Conservation (phyloP, 768 basidiomycete genomes). For the Floccularia luteovirens region DNA sequence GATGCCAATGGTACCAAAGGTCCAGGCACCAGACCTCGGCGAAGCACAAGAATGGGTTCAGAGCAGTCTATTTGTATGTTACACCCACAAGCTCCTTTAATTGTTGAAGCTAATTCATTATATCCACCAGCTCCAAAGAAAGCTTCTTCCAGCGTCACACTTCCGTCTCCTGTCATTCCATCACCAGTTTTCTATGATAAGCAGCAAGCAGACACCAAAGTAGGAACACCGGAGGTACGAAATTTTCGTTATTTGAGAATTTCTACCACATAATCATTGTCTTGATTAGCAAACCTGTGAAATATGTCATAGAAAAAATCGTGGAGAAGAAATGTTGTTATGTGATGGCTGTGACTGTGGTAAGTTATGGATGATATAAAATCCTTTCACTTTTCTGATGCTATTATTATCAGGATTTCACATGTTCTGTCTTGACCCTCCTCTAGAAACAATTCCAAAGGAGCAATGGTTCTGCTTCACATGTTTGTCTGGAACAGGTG, state of each 20-base stretch:
- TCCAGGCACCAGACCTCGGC: slow-evolving; percentile 33
- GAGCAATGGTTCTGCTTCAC: slow-evolving; percentile 96
- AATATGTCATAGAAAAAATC: slow-evolving; percentile 85
- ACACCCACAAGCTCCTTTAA: slow-evolving; percentile 1
- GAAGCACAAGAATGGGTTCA: slow-evolving; percentile 44
- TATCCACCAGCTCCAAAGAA: slow-evolving; percentile 26
- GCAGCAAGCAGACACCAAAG: slow-evolving; percentile 31
- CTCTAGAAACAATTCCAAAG: slow-evolving; percentile 76
- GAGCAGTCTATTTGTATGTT: slow-evolving; percentile 38
- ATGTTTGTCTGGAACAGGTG: slow-evolving; percentile 86
- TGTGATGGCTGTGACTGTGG: slow-evolving; percentile 41
- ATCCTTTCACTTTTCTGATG: slow-evolving; percentile 5
- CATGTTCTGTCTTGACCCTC: slow-evolving; percentile 94
- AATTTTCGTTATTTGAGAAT: slow-evolving; percentile 18
- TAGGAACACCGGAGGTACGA: slow-evolving; percentile 46
- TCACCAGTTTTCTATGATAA: slow-evolving; percentile 43
- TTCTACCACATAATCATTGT: slow-evolving; percentile 17
- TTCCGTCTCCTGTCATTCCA: slow-evolving; percentile 28
- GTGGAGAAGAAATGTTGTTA: slow-evolving; percentile 86
- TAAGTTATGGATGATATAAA: slow-evolving; percentile 11
- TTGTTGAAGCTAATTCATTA: slow-evolving; percentile 4
- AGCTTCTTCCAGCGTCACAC: slow-evolving; percentile 12
- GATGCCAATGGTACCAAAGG: slow-evolving; percentile 41
- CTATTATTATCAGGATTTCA: slow-evolving; percentile 67
- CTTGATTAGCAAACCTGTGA: slow-evolving; percentile 74